These are phyloP conservation scores for Astragalus glycyphyllos DNA, from an alignment of 306 rosid genomes.

Conservation along the genomic window DNA sequence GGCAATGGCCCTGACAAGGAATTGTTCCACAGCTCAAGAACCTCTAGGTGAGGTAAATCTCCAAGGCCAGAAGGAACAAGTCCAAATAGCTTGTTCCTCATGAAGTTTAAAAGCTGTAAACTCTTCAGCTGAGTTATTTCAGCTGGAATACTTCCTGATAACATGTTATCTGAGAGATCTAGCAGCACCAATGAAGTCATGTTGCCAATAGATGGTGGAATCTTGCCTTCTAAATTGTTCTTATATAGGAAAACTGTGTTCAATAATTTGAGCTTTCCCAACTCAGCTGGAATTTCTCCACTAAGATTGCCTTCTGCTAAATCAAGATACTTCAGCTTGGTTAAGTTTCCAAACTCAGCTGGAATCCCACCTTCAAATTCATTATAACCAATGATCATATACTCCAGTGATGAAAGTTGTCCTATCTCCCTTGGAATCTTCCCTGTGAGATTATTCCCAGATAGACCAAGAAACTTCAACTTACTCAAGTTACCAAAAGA, in stretches of 20 bases:
- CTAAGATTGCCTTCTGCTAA: slow-evolving; percentile 82
- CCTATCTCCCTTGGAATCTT: slow-evolving; percentile 75
- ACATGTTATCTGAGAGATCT: slow-evolving; percentile 82
- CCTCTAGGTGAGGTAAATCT: slow-evolving; percentile 60
- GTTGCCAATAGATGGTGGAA: slow-evolving; percentile 62
- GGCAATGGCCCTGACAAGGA: slow-evolving; percentile 83
- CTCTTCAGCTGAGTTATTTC: slow-evolving; percentile 70
- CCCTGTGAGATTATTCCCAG: slow-evolving; percentile 89
- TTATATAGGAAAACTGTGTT: slow-evolving; percentile 74
- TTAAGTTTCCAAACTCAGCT: slow-evolving; percentile 77
- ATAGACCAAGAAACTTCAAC: slow-evolving; percentile 88
- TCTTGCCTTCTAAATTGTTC: slow-evolving; percentile 70
- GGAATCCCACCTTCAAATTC: slow-evolving; percentile 84
- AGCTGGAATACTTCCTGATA: slow-evolving; percentile 74
- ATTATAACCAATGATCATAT: slow-evolving; percentile 78
- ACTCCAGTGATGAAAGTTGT: slow-evolving; percentile 70
- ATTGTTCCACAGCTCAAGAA: slow-evolving; percentile 92
- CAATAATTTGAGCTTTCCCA: slow-evolving; percentile 67
- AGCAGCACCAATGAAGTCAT: slow-evolving; percentile 58
- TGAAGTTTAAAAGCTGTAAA: slow-evolving; percentile 80
- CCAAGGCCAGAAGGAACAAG: slow-evolving; percentile 74
- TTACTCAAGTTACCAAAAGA: slow-evolving; percentile 60
- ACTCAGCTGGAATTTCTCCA: slow-evolving; percentile 77
- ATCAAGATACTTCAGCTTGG: slow-evolving; percentile 84
- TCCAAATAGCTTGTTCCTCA: slow-evolving; percentile 79